Percentiles rank a stretch among this genome's conserved stretches.
Evolutionary conservation across 306 rosid species (phyloP).

Genomic region (Begonia peltatifolia): DNA sequence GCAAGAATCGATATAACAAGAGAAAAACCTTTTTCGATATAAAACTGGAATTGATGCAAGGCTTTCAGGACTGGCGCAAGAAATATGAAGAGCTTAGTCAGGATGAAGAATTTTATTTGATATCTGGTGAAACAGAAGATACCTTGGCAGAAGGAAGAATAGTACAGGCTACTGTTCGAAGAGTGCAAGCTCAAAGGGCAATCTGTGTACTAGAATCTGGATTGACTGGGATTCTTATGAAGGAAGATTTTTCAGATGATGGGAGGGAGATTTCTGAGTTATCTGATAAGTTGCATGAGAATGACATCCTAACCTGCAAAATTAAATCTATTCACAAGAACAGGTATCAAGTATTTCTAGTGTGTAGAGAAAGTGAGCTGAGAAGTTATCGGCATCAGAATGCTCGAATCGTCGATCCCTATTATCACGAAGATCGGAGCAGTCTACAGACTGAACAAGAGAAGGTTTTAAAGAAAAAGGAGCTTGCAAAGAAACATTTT

Average conservation of each 20-base stretch:
- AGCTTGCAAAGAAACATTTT: constrained; percentile 84
- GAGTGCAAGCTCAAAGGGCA: constrained; percentile 75
- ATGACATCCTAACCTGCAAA: constrained; percentile 87
- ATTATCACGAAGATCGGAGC: constrained; percentile 73
- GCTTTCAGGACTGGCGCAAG: constrained; percentile 96
- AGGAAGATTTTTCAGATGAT: constrained; percentile 86
- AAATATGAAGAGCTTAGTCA: constrained; percentile 94
- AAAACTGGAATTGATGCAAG: constrained; percentile 78
- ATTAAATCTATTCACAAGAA: constrained; percentile 91
- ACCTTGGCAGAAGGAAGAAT: constrained; percentile 88
- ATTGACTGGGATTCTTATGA: constrained; percentile 89
- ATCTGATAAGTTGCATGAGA: constrained; percentile 75
- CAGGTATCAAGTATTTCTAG: constrained; percentile 86
- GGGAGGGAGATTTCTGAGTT: constrained; percentile 75
- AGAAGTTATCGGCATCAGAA: constrained; percentile 55
- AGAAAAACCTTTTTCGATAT: constrained; percentile 69
- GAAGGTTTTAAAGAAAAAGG: constrained; percentile 82
- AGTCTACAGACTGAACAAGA: constrained; percentile 66
- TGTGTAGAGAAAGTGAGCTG: constrained; percentile 86
- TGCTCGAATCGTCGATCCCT: constrained; percentile 43
- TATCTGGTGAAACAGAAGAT: constrained; percentile 92
- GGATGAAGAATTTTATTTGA: constrained; percentile 90
- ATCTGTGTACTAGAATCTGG: constrained; percentile 91
- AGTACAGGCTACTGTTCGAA: constrained; percentile 82
- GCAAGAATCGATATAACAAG: constrained; percentile 47